Conservation (phyloP, 805 yeast genomes). For the Candida wancherniae region DNA sequence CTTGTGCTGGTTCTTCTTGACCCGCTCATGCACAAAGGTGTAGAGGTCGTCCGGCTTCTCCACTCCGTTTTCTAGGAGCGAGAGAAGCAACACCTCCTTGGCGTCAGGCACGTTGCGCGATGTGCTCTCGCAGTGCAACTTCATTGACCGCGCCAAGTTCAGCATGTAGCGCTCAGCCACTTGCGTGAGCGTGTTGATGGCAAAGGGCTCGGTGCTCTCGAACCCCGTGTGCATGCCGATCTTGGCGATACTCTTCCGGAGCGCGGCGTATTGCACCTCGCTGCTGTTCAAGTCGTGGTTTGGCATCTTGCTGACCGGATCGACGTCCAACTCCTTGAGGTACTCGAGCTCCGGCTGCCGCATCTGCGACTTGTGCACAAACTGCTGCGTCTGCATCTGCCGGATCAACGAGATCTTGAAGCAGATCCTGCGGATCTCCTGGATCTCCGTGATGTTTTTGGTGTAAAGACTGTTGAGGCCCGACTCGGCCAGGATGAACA, state of each 20-base stretch:
- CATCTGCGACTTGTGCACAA: constrained; percentile 68
- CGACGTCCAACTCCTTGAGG: constrained; percentile 70
- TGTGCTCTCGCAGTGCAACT: constrained; percentile 63
- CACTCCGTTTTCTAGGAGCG: constrained; percentile 83
- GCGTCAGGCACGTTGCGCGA: constrained; percentile 39
- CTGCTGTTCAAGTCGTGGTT: constrained; percentile 60
- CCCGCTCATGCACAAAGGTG: constrained; percentile 66
- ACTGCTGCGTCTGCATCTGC: constrained; percentile 83
- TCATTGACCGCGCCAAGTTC: constrained; percentile 67
- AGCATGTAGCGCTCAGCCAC: constrained; percentile 76
- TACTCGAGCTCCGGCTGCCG: constrained; percentile 62
- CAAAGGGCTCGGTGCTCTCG: constrained; percentile 74
- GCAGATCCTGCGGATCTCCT: constrained; percentile 81
- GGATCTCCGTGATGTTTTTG: constrained; percentile 72
- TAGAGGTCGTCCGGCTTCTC: constrained; percentile 72
- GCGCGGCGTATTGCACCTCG: constrained; percentile 59
- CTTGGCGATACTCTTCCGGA: constrained; percentile 69
- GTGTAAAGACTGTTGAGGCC: constrained; percentile 61
- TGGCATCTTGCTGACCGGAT: constrained; percentile 67
- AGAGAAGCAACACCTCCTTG: constrained; percentile 49
- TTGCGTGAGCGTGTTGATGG: constrained; percentile 75
- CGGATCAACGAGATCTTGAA: constrained; percentile 83
- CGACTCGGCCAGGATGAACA: constrained; percentile 34
- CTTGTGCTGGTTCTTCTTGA: constrained; percentile 63
- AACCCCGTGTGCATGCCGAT: constrained; percentile 89